phyloP scores from a whole-genome alignment of 2,329 filamentous ascomycete genomes.

The Alternaria brassicae region DNA sequence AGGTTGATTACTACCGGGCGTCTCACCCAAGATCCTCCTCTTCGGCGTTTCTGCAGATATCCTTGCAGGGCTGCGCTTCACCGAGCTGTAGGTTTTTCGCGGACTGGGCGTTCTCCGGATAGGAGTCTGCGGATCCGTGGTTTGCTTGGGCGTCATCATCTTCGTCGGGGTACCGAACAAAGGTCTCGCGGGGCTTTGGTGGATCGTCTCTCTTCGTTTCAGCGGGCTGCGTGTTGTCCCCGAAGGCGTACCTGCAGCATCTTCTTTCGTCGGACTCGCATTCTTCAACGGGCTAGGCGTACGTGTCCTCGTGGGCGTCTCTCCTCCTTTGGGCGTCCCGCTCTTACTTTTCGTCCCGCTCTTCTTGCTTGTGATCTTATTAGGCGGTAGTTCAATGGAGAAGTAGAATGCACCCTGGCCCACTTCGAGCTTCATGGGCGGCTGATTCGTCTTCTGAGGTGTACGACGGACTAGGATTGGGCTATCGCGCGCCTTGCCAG shows the following conservation, averaged over 20 bases:
- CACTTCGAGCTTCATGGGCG: conserved; percentile 22
- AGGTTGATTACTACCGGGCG: conserved; percentile 2
- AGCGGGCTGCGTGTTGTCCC: neutral
- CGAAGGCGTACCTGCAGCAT: neutral
- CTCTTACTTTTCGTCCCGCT: conserved; percentile 3
- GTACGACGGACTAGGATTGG: conserved; percentile 7
- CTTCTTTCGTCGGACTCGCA: conserved; percentile 4
- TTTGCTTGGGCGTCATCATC: neutral
- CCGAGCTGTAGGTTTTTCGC: conserved; percentile 2
- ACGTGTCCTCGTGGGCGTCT: neutral
- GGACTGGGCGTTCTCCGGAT: conserved; percentile 5
- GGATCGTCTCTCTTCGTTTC: neutral
- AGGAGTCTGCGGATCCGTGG: neutral
- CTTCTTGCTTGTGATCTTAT: conserved; percentile 23
- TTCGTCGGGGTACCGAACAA: conserved; percentile 17
- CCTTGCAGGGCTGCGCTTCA: neutral
- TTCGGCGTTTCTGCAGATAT: neutral
- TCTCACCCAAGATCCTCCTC: neutral
- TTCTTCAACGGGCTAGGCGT: conserved; percentile 11
- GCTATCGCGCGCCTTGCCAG: conserved; percentile 2
- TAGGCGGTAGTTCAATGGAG: conserved; percentile 26
- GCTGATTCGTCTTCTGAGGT: neutral
- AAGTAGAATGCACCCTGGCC: conserved; percentile 31
- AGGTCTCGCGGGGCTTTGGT: conserved; percentile 9
- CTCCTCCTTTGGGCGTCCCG: conserved; percentile 15